A percentile compares a stretch with the other conserved stretches of the same genome.
These are phyloP conservation scores for Kluyveromyces nonfermentans DNA, from an alignment of 805 yeast genomes.

Conservation along the genomic window DNA sequence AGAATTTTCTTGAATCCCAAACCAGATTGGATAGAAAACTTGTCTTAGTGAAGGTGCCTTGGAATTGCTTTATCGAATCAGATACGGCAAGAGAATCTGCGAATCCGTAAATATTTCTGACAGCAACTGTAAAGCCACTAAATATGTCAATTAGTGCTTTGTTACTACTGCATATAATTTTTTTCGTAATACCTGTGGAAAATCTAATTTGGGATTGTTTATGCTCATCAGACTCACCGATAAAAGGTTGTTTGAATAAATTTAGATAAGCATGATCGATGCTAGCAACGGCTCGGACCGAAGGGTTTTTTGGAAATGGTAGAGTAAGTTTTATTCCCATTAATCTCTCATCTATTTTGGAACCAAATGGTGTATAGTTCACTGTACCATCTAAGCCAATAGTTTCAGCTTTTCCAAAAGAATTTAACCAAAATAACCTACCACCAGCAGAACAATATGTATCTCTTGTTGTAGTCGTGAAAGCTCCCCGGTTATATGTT, in stretches of 20 bases:
- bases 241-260: constrained; percentile 8
- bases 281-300: constrained; percentile 35
- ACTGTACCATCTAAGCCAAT: constrained; percentile 38
- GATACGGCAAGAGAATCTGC: constrained; percentile 40
- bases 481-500: constrained; percentile 20
- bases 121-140: constrained; percentile 53
- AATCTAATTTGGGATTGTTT: constrained; percentile 21
- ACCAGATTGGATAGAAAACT: constrained; percentile 35
- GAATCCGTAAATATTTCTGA: constrained; percentile 48
- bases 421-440: constrained; percentile 36
- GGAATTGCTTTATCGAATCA: constrained; percentile 15
- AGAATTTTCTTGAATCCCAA: constrained; percentile 36
- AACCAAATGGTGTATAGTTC: constrained; percentile 40
- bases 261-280: constrained; percentile 39
- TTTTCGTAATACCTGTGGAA: constrained; percentile 45
- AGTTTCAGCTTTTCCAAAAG: constrained; percentile 50
- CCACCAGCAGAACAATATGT: constrained; percentile 29
- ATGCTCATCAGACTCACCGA: constrained; percentile 9
- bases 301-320: constrained; percentile 36
- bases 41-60: constrained; percentile 51
- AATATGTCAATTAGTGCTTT: constrained; percentile 20
- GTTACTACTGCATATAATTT: constrained; percentile 15
- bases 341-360: constrained; percentile 37
- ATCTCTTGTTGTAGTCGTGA: constrained; percentile 29
- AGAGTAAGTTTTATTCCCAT: constrained; percentile 39